Conservation (phyloP, 2,329 filamentous ascomycete species). For the Chaetomium sp. region DNA sequence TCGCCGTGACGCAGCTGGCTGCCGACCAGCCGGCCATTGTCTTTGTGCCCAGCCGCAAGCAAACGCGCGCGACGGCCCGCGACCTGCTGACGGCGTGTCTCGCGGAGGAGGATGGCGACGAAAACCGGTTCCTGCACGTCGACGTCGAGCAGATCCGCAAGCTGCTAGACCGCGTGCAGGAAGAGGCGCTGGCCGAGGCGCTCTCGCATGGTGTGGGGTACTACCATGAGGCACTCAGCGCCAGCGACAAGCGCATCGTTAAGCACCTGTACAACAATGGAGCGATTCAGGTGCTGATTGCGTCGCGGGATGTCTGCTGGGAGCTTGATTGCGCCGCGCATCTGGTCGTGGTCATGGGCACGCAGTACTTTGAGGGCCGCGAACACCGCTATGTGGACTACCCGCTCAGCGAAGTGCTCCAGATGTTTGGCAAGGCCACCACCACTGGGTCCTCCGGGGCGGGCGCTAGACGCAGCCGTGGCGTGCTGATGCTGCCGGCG, state of each 20-base stretch:
- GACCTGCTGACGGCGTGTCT: constrained; percentile 84
- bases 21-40: constrained; percentile 83
- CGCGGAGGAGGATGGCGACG: constrained; percentile 66
- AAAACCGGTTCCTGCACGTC: constrained; percentile 87
- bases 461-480: constrained; percentile 73
- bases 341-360: constrained; percentile 93
- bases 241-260: constrained; percentile 87
- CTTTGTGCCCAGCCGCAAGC: constrained; percentile 90
- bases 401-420: constrained; percentile 83
- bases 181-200: constrained; percentile 80
- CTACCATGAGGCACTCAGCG: constrained; percentile 87
- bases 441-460: constrained; percentile 62
- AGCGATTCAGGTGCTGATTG: constrained; percentile 76
- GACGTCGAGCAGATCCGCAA: constrained; percentile 75
- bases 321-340: constrained; percentile 84
- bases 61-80: constrained; percentile 77
- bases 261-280: constrained; percentile 85
- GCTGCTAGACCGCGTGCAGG: constrained; percentile 74
- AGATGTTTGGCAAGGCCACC: constrained; percentile 92
- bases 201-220: constrained; percentile 93
- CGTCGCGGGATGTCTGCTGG: constrained; percentile 86
- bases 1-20: constrained; percentile 81
- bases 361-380: constrained; percentile 92
- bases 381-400: constrained; percentile 98
- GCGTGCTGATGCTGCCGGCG: constrained; percentile 92